Evolutionary conservation across 352 stramenopile genomes (phyloP), one percentile per base, ranked within the genome.

Genomic region (Phytophthora niederhauseri): DNA sequence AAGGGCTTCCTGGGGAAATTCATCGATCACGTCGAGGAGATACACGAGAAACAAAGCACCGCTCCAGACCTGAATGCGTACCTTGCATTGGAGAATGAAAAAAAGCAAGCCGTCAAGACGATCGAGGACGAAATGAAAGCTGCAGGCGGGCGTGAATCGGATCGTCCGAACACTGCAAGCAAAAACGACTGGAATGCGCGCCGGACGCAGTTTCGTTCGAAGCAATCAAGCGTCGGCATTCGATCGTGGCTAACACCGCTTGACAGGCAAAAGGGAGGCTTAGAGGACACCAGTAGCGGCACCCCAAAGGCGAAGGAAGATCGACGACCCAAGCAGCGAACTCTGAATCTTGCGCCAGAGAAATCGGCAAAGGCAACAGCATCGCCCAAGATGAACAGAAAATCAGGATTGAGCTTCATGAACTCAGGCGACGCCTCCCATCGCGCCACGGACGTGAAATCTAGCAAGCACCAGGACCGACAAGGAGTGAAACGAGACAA

Each of bases 1-100:
- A 72, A 72, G 34, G 64, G 28, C 28, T 70, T 31, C 51, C 36
- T 81, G 22, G 46, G 56, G 6, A 70, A 70, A 46, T 83, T 75
- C 24, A 19, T 82, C 14, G 57, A 73, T 36, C 66, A 80, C 52
- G 62, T 75, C 22, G 59, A 81, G 15, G 65, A 82, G 67, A 68
- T 59, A 26, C 66, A 82, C 22, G 61, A 20, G 5, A 65, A 80
- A 46, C 78, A 77, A 38, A 61, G 57, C 11, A 50, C 0, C 1
- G 46, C 34, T 9, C 56, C 45, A n/a, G 65, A 58, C 5, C 36
- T 85, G 6, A 36, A 85, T 54, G 57, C 75, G 31, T 82, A 81
- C 11, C n/a, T 78, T 20, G 59, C 49, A 12, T 46, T 84, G 22
- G 72, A 84, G 5, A 55, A 64, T 14, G 64, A 75, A 43, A 48